A percentile compares a stretch with the other conserved stretches of the same genome.
Evolutionary conservation across 495 filamentous ascomycete genomes (phyloP).

Genomic region (Trichoderma asperelloides): DNA sequence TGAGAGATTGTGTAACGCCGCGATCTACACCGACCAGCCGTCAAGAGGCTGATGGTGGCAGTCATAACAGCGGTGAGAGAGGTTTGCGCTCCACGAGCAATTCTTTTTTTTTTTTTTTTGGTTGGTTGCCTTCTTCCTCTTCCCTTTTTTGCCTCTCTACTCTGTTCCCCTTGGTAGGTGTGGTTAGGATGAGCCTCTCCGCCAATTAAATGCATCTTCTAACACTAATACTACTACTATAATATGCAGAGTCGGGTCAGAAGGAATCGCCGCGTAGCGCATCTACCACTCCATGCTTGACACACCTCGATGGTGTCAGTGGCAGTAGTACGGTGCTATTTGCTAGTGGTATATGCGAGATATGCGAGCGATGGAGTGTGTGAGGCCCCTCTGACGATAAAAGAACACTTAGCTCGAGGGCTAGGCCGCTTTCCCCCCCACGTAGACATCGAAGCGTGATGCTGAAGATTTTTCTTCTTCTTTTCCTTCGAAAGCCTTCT

Average conservation of each 20-base stretch:
- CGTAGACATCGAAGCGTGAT: neutral
- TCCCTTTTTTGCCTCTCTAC: neutral
- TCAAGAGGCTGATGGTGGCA: neutral
- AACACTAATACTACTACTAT: no score
- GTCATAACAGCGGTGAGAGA: neutral
- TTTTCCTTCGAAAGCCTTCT: neutral
- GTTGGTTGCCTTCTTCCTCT: neutral
- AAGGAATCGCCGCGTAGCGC: no score
- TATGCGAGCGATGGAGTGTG: neutral
- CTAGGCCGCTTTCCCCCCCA: neutral
- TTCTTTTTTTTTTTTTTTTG: no score
- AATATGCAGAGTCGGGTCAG: no score
- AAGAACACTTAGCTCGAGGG: neutral
- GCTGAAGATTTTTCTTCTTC: constrained; percentile 2
- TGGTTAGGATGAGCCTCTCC: neutral
- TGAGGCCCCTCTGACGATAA: neutral
- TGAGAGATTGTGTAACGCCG: neutral
- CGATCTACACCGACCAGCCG: neutral
- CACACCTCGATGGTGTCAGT: no score
- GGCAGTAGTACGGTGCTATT: no score
- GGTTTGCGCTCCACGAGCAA: neutral
- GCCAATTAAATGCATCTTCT: no score
- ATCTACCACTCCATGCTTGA: no score
- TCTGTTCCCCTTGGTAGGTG: neutral
- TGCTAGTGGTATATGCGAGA: no score